These are phyloP conservation scores for Irpex sp. DNA, from an alignment of 1,284 basidiomycete genomes.

Conservation along the genomic window DNA sequence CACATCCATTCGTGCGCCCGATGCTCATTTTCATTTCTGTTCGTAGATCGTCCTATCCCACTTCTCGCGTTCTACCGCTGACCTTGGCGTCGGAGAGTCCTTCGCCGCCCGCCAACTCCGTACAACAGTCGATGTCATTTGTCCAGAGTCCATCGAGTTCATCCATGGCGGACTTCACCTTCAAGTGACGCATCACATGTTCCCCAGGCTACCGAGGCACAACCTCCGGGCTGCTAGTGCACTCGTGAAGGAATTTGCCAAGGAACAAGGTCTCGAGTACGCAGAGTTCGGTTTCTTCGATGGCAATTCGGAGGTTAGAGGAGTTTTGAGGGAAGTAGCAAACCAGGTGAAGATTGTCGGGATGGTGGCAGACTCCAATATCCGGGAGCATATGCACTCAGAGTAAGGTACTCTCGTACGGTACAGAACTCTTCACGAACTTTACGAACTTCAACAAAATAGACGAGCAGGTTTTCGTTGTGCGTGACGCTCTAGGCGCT, in stretches of 20 bases:
- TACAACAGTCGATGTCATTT: conserved; percentile 95
- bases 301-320: conserved; percentile 78
- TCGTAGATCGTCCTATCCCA: conserved; percentile 94
- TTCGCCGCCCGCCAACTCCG: conserved; percentile 93
- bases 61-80: conserved; percentile 93
- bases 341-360: conserved; percentile 77
- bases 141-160: conserved; percentile 80
- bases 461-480: not conserved
- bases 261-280: conserved; percentile 81
- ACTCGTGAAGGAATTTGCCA: conserved; percentile 83
- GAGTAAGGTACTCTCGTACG: not conserved
- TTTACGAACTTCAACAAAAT: not conserved
- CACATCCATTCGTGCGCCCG: not conserved
- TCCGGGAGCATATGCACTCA: conserved; percentile 35
- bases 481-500: not conserved
- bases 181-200: conserved; percentile 96
- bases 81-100: conserved; percentile 88
- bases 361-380: conserved; percentile 67
- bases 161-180: conserved; percentile 93
- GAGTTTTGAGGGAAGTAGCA: conserved; percentile 77
- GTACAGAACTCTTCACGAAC: not conserved
- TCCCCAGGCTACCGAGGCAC: conserved; percentile 93
- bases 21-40: not conserved
- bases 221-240: conserved; percentile 81
- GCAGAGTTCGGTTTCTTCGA: conserved; percentile 87